Base-by-base conservation (phyloP, 2,329 filamentous ascomycete genomes). In the Colletotrichum caudatum region DNA sequence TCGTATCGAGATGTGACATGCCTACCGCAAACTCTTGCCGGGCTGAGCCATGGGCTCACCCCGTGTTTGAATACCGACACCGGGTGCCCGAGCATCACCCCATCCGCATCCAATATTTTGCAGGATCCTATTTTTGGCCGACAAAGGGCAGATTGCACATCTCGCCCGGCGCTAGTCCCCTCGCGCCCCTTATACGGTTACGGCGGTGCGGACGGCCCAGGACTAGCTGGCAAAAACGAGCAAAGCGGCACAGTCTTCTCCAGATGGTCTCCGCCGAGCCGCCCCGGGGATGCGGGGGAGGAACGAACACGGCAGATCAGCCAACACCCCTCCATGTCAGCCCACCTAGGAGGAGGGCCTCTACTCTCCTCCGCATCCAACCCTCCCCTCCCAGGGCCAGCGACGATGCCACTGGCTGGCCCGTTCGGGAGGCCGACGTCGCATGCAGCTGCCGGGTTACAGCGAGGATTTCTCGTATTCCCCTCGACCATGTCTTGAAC, bases 221-320 rank as follows among this genome's bases (percentile, higher is more conserved):
- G 29, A 20, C 57, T 37, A 58, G 44, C 26, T 44, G 14, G n/a
- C 33, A 37, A 35, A 35, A 14, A 14, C 20, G 6, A 44, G 16
- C 6, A 46, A n/a, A 48, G 58, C 41, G 44, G 59, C 3, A 23
- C 59, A 50, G 44, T n/a, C 18, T n/a, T 20, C 44, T 16, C n/a
- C 56, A 50, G 26, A 41, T 50, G 18, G 18, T n/a, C 50, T 62
- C 68, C 64, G 64, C 60, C 16, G 39, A 53, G 41, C 58, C 50
- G 57, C 68, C 26, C 64, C 44, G 51, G 61, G 48, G 57, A 71
- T 68, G 68, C 68, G 68, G 68, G 64, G 68, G 53, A 62, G 9
- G 7, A 29, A 33, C 39, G 41, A 29, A 39, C 48, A 35, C 50
- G 57, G 37, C 51, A 68, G 64, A 71, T 63, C 58, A 39, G 23